phyloP scores from a whole-genome alignment of 2,329 filamentous ascomycete species.

The Fusarium nygamai region DNA sequence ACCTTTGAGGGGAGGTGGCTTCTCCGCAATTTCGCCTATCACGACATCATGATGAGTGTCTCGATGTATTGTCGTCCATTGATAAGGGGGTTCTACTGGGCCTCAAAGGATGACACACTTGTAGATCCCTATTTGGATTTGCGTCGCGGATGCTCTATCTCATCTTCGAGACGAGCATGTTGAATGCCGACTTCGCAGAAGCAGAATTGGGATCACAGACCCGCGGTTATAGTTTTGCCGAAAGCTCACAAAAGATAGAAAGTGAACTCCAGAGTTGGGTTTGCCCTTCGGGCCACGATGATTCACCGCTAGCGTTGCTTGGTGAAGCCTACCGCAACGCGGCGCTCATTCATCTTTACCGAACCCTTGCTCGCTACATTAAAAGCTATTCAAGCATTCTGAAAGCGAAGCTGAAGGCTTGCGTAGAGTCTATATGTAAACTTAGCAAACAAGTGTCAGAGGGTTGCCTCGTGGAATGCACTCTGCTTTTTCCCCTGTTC shows the following conservation, averaged over 20 bases:
- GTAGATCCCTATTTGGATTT: not conserved
- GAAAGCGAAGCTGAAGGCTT: not conserved
- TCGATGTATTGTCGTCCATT: slow-evolving; percentile 2
- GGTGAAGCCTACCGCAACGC: not conserved
- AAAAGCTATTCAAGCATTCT: not conserved
- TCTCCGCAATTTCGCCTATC: slow-evolving; percentile 31
- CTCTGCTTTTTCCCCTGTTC: not conserved
- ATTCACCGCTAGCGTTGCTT: not conserved
- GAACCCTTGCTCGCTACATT: not conserved
- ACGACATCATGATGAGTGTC: slow-evolving; percentile 25
- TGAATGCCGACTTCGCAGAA: not conserved
- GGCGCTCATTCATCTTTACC: not conserved
- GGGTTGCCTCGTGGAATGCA: not conserved
- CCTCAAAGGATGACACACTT: not conserved
- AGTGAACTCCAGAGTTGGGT: not conserved
- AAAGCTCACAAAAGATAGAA: not conserved
- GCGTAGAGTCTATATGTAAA: not conserved
- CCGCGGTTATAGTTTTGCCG: not conserved
- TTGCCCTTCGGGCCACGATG: not conserved
- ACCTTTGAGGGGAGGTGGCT: slow-evolving; percentile 35
- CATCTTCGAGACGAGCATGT: not conserved
- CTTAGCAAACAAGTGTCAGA: not conserved
- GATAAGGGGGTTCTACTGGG: not conserved
- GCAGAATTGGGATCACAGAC: not conserved
- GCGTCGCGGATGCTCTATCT: not conserved